A percentile compares a stretch with the other conserved stretches of the same genome.
phyloP scores from a whole-genome alignment of 352 stramenopile species.

The Phytopythium vexans region DNA sequence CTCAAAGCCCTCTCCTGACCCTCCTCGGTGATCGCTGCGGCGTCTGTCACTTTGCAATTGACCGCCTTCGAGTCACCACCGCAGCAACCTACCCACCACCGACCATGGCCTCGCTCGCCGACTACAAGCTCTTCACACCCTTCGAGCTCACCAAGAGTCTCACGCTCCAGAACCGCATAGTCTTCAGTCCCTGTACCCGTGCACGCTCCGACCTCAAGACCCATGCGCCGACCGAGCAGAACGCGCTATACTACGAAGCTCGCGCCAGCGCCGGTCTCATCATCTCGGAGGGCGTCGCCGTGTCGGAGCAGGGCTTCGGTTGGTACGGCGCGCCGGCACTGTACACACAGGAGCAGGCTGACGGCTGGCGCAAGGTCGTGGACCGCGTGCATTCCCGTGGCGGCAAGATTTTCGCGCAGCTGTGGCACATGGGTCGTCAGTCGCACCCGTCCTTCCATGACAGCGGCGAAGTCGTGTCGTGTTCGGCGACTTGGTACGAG shows the following conservation, averaged over 20 bases:
- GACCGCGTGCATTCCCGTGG: too few relatives aligned
- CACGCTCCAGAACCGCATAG: conserved; percentile 35
- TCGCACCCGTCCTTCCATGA: too few relatives aligned
- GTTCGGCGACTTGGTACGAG: conserved; percentile 33
- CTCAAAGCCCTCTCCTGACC: too few relatives aligned
- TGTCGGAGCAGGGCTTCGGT: conserved; percentile 19
- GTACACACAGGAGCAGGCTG: conserved; percentile 30
- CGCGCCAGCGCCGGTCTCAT: conserved; percentile 18
- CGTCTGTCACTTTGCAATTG: too few relatives aligned
- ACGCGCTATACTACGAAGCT: conserved; percentile 32
- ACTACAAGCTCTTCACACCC: conserved; percentile 36
- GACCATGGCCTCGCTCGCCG: conserved; percentile 19
- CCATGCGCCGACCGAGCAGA: conserved; percentile 16
- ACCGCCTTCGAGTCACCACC: too few relatives aligned
- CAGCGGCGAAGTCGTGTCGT: conserved; percentile 44
- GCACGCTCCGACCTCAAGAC: conserved; percentile 20
- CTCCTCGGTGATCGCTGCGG: too few relatives aligned
- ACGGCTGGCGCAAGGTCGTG: too few relatives aligned
- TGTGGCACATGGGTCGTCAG: too few relatives aligned
- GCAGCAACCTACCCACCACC: too few relatives aligned
- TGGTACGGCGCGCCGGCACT: conserved; percentile 36
- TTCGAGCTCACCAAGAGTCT: conserved; percentile 19
- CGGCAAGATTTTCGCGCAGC: too few relatives aligned
- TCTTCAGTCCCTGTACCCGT: conserved; percentile 38
- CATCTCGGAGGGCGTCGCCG: conserved; percentile 17